A percentile compares a stretch with the other conserved stretches of the same genome.
Conservation (phyloP, 371 early-diverging fungal genomes). For the Syncephalis plumigaleata region DNA sequence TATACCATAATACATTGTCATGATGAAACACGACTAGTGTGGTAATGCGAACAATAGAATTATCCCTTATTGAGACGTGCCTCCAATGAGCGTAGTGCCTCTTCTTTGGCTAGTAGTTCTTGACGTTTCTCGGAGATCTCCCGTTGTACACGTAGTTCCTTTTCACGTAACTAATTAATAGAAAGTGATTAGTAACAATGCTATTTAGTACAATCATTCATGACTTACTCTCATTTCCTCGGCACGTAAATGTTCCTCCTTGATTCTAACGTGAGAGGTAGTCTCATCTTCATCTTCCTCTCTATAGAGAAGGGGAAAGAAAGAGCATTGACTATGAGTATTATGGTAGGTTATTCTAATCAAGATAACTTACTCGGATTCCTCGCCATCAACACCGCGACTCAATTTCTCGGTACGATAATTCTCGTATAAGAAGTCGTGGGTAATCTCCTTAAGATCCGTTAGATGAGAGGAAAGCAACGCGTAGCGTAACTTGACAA, state of each 20-base stretch:
- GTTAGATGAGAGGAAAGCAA: constrained; percentile 83
- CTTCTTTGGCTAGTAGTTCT: constrained; percentile 34
- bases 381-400: constrained; percentile 23
- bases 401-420: constrained; percentile 91
- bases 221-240: constrained; percentile 36
- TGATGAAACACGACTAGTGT: too few relatives aligned
- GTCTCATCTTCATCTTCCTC: constrained; percentile 2
- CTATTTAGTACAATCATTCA: background rate
- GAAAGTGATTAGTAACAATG: background rate
- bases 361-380: constrained; percentile 29
- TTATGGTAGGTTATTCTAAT: constrained; percentile 10
- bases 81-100: constrained; percentile 32
- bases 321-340: constrained; percentile 7
- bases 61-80: constrained; percentile 10
- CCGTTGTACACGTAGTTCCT: constrained; percentile 33
- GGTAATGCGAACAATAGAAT: too few relatives aligned
- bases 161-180: constrained; percentile 25
- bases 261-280: constrained; percentile 13
- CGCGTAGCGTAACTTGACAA: constrained; percentile 84
- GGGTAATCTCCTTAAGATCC: constrained; percentile 87
- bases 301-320: background rate
- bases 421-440: constrained; percentile 88
- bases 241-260: constrained; percentile 38
- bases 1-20: too few relatives aligned
- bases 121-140: constrained; percentile 38